Conservation (phyloP, 768 basidiomycete genomes). For the Punctularia strigosozonata region DNA sequence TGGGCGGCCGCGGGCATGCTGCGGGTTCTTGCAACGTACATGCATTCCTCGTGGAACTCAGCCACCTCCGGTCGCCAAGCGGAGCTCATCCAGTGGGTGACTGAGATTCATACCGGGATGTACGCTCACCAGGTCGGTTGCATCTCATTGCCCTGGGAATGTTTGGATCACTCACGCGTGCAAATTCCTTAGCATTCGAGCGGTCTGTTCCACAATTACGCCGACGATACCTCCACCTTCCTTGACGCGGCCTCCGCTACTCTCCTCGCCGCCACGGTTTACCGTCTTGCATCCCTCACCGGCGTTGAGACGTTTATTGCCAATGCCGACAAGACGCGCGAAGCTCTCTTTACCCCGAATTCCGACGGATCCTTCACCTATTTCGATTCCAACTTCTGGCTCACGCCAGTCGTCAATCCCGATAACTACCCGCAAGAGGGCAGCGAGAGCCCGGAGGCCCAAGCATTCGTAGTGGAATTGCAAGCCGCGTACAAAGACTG, state of each 20-base stretch:
- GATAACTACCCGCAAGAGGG: constrained; percentile 36
- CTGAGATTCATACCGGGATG: constrained; percentile 66
- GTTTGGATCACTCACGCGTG: no score
- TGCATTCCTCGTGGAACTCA: constrained; percentile 42
- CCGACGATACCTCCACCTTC: constrained; percentile 56
- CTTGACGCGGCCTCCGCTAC: constrained; percentile 64
- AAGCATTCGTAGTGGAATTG: constrained; percentile 71
- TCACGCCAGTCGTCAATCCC: constrained; percentile 70
- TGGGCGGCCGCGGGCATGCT: constrained; percentile 89
- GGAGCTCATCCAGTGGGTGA: constrained; percentile 53
- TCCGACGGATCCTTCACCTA: background rate
- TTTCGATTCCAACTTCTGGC: constrained; percentile 51
- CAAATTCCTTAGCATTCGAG: constrained; percentile 39
- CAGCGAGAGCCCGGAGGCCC: constrained; percentile 53
- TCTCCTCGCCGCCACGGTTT: constrained; percentile 66
- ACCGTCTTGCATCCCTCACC: constrained; percentile 49
- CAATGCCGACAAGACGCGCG: constrained; percentile 44
- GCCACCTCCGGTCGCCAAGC: constrained; percentile 37
- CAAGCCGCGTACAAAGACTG: constrained; percentile 72
- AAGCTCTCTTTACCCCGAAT: constrained; percentile 13
- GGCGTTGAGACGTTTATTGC: constrained; percentile 38
- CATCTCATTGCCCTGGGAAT: no score
- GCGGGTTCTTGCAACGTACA: constrained; percentile 68
- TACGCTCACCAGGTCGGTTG: constrained; percentile 38
- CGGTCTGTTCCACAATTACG: constrained; percentile 66